Evolutionary conservation across 78 protist species (phyloP), one percentile per base, ranked within the genome.

Genomic region (Dictyostelium discoideum): DNA sequence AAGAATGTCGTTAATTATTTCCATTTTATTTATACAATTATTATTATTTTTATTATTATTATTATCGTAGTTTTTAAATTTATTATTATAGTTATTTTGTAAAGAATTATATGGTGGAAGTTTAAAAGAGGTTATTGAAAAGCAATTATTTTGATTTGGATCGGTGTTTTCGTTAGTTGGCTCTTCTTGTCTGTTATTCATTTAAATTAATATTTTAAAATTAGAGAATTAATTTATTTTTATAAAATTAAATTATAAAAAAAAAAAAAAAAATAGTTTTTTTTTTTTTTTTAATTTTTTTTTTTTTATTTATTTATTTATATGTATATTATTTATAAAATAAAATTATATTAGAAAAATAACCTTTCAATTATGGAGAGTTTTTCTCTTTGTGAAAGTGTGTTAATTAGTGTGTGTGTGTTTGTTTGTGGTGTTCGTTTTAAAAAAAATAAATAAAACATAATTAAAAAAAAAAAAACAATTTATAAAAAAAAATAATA

Each of bases 281-380:
- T 63, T 63, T 63, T 57, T 63, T 9, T 57, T 57, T 10, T 26
- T 69, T 26, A n/a, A n/a, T 69, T 26, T 26, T 26, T 69, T 24
- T n/a, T n/a, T n/a, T n/a, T n/a, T n/a, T n/a, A n/a, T n/a, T n/a
- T n/a, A n/a, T n/a, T n/a, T n/a, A n/a, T n/a, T 69, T 10, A 13
- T 69, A 26, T 69, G 77, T 69, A 11, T 69, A 26, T 26, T 20
- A 65, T n/a, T n/a, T n/a, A 65, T n/a, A 69, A 69, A 22, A 26
- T 20, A 65, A 13, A 69, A 69, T 67, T 20, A 69, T 69, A 69
- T 69, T 69, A 69, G 39, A 26, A 63, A 18, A 22, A 69, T 24
- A 67, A 69, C 77, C 77, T 69, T 69, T 69, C 77, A 29, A 69
- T 69, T 69, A 69, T 69, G 77, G 77, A 69, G 32, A 29, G 77